These are phyloP conservation scores for Wickerhamomyces sp. DNA, from an alignment of 1,139 yeast species.

Conservation along the genomic window DNA sequence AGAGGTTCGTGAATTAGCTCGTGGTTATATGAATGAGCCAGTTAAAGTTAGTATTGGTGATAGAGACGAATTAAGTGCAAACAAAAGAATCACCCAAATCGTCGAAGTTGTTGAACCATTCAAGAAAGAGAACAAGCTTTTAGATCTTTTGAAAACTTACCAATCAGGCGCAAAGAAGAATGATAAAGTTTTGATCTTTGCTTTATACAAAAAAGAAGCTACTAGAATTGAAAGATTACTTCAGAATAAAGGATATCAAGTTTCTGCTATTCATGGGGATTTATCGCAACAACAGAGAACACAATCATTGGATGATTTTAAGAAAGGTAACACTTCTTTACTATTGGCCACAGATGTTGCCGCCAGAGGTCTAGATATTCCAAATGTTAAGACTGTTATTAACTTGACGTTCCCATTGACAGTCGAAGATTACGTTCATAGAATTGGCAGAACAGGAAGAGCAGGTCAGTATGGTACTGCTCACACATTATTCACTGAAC, in stretches of 20 bases:
- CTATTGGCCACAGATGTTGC: constrained; percentile 98
- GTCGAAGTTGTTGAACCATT: constrained; percentile 90
- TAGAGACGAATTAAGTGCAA: constrained; percentile 90
- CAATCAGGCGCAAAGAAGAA: constrained; percentile 59
- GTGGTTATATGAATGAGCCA: constrained; percentile 78
- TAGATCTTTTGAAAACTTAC: constrained; percentile 70
- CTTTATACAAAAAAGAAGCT: constrained; percentile 95
- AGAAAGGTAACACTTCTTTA: constrained; percentile 69
- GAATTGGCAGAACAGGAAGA: constrained; percentile 98
- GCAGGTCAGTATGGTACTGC: constrained; percentile 96
- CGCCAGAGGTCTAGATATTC: constrained; percentile 97
- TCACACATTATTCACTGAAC: constrained; percentile 92
- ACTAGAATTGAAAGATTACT: constrained; percentile 79
- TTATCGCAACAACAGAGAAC: constrained; percentile 91
- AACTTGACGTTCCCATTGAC: constrained; percentile 96
- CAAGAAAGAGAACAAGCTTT: constrained; percentile 71
- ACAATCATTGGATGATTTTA: constrained; percentile 79
- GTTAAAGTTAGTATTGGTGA: constrained; percentile 91
- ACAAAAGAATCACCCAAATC: constrained; percentile 85
- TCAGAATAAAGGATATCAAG: constrained; percentile 66
- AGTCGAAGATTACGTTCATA: constrained; percentile 95
- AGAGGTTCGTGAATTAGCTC: constrained; percentile 90
- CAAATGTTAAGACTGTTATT: constrained; percentile 93
- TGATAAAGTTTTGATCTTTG: constrained; percentile 87
- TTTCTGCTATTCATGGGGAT: constrained; percentile 96